Evolutionary conservation across 2,329 filamentous ascomycete species (phyloP).

Genomic region (Talaromyces amestolkiae): DNA sequence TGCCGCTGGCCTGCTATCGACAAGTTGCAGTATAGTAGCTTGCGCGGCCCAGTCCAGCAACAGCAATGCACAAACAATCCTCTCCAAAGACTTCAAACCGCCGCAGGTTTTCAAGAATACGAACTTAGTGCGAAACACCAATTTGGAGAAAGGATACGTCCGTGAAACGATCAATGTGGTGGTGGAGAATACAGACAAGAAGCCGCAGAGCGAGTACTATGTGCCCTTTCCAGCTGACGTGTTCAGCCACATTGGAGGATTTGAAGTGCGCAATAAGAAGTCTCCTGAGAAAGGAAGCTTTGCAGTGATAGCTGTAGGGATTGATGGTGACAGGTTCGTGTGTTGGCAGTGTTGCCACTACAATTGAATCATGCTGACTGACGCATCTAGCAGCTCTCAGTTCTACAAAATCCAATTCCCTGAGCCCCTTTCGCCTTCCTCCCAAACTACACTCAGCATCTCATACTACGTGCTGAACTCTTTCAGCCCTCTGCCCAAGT

Average conservation of each 20-base stretch:
- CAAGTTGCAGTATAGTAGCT: conserved; percentile 27
- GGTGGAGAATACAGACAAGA: conserved; percentile 78
- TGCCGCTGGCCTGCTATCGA: conserved; percentile 37
- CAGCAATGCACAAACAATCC: conserved; percentile 33
- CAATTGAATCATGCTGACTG: background rate
- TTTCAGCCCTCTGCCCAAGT: conserved; percentile 74
- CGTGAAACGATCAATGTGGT: conserved; percentile 92
- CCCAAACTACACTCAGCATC: conserved; percentile 82
- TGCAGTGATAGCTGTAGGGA: conserved; percentile 64
- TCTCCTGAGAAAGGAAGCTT: conserved; percentile 67
- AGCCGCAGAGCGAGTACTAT: conserved; percentile 86
- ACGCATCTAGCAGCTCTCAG: conserved; percentile 60
- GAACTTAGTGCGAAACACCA: conserved; percentile 86
- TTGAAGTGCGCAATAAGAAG: conserved; percentile 94
- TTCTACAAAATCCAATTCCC: conserved; percentile 84
- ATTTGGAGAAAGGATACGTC: conserved; percentile 87
- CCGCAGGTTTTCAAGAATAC: conserved; percentile 90
- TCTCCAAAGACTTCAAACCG: conserved; percentile 65
- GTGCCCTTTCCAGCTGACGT: conserved; percentile 76
- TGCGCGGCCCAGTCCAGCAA: conserved; percentile 29
- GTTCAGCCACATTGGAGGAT: conserved; percentile 73
- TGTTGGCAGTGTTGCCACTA: conserved; percentile 14
- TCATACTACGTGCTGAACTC: conserved; percentile 77
- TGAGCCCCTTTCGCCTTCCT: conserved; percentile 68
- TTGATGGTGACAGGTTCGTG: conserved; percentile 52